phyloP scores from a whole-genome alignment of 2,329 filamentous ascomycete species.

The Diaporthe citriasiana region DNA sequence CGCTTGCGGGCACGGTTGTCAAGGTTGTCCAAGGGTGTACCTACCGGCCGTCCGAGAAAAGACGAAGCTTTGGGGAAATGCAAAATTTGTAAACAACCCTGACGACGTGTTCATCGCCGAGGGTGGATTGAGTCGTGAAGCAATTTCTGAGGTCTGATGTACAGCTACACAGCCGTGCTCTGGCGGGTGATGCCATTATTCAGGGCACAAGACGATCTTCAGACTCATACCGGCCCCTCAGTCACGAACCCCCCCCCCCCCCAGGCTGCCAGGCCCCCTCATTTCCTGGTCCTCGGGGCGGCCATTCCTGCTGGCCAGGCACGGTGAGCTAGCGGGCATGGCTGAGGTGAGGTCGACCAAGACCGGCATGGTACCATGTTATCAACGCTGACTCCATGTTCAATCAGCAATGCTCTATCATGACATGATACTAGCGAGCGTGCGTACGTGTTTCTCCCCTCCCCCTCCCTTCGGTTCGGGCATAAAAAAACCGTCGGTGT shows the following conservation, averaged over 20 bases:
- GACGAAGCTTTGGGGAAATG: slow-evolving; percentile 3
- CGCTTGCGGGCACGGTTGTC: slow-evolving; percentile 3
- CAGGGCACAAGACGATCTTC: slow-evolving; percentile 13
- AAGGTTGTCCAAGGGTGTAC: background rate
- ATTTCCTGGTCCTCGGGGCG: slow-evolving; percentile 20
- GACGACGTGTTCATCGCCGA: slow-evolving; percentile 23
- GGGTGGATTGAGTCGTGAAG: slow-evolving; percentile 20
- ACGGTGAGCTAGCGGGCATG: slow-evolving; percentile 26
- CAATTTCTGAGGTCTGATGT: background rate
- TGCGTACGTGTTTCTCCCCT: background rate
- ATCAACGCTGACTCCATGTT: slow-evolving; percentile 21
- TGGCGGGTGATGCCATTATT: background rate
- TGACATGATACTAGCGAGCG: slow-evolving; percentile 1
- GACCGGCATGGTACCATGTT: slow-evolving; percentile 23
- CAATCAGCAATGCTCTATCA: background rate
- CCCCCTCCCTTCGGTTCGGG: too few species aligned
- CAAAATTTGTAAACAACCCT: slow-evolving; percentile 23
- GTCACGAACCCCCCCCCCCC: background rate
- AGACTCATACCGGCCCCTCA: slow-evolving; percentile 6
- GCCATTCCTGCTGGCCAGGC: background rate
- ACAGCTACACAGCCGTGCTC: background rate
- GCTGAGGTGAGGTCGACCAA: slow-evolving; percentile 30
- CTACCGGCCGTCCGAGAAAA: background rate
- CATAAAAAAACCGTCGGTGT: background rate
- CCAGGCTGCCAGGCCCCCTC: slow-evolving; percentile 2